Percentiles rank a stretch among this genome's conserved stretches.
phyloP scores from a whole-genome alignment of 2,329 filamentous ascomycete species.

The Colletotrichum phormii region DNA sequence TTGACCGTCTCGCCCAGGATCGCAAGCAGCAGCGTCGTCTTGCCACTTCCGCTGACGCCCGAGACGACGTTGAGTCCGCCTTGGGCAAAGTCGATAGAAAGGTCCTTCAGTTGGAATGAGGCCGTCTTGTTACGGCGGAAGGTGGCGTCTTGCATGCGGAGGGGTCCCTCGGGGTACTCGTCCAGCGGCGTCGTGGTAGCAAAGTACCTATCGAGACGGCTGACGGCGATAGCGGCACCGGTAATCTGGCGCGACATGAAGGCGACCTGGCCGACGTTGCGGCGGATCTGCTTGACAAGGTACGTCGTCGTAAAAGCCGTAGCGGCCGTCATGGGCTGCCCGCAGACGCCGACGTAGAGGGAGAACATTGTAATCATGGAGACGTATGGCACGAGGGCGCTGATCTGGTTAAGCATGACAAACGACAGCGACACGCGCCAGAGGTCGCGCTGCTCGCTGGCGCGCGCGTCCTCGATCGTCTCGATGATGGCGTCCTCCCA shows the following conservation, averaged over 20 bases:
- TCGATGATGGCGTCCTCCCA: slow-evolving; percentile 67
- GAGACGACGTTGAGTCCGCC: slow-evolving; percentile 66
- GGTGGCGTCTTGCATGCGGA: slow-evolving; percentile 58
- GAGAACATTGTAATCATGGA: slow-evolving; percentile 66
- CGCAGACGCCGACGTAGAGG: slow-evolving; percentile 60
- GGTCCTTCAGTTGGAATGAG: slow-evolving; percentile 59
- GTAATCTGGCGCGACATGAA: slow-evolving; percentile 55
- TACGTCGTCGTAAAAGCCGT: slow-evolving; percentile 68
- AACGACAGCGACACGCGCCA: slow-evolving; percentile 64
- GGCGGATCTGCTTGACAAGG: slow-evolving; percentile 64
- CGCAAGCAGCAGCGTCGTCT: slow-evolving; percentile 65
- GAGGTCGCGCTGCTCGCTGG: slow-evolving; percentile 63
- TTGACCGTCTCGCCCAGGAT: slow-evolving; percentile 67
- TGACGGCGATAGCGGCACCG: slow-evolving; percentile 59
- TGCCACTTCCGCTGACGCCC: slow-evolving; percentile 67
- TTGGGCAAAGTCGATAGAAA: slow-evolving; percentile 63
- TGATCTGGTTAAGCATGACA: slow-evolving; percentile 59
- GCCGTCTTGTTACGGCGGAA: slow-evolving; percentile 64
- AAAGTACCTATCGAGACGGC: slow-evolving; percentile 66
- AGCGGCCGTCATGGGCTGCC: slow-evolving; percentile 63
- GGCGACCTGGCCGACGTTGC: slow-evolving; percentile 63
- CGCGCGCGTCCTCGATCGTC: slow-evolving; percentile 62
- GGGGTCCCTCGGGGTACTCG: slow-evolving; percentile 60
- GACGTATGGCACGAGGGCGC: slow-evolving; percentile 63
- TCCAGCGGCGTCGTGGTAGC: slow-evolving; percentile 60